These are phyloP conservation scores for Trapa bicornis DNA, from an alignment of 345 rosid genomes.

Conservation along the genomic window DNA sequence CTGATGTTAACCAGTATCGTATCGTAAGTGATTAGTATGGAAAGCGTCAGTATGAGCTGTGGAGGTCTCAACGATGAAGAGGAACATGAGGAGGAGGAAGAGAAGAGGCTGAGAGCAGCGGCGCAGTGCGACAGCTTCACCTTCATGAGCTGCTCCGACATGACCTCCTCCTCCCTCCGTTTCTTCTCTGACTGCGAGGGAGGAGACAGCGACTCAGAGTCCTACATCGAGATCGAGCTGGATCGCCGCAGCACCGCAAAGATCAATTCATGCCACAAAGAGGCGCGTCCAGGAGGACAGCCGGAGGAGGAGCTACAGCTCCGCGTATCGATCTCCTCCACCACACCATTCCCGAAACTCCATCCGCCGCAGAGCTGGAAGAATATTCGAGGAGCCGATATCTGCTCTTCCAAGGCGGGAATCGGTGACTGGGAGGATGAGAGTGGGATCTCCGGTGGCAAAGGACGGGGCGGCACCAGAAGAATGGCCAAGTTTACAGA, in stretches of 20 bases:
- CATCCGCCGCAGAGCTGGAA: background rate
- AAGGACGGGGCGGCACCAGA: background rate
- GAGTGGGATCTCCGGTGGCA: background rate
- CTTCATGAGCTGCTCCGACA: slow-evolving; percentile 12
- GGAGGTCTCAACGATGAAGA: background rate
- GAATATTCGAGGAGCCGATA: background rate
- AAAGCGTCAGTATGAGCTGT: background rate
- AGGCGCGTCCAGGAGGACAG: background rate
- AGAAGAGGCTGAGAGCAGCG: slow-evolving; percentile 7
- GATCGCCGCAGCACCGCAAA: slow-evolving; percentile 8
- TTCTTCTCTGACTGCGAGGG: slow-evolving; percentile 13
- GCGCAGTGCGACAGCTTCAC: slow-evolving; percentile 18
- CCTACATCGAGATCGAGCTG: slow-evolving; percentile 29
- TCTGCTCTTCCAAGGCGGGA: background rate
- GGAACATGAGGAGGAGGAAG: background rate
- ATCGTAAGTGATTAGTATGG: background rate
- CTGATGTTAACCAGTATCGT: background rate
- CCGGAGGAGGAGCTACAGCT: slow-evolving; percentile 12
- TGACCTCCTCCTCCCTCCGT: slow-evolving; percentile 8
- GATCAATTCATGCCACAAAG: background rate
- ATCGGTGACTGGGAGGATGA: background rate
- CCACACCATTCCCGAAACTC: slow-evolving; percentile 4
- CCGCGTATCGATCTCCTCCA: slow-evolving; percentile 25
- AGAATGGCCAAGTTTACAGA: slow-evolving; percentile 16
- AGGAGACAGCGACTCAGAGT: slow-evolving; percentile 12